Evolutionary conservation across 352 stramenopile genomes (phyloP), one percentile per base, ranked within the genome.

Genomic region (Peronospora destructor): DNA sequence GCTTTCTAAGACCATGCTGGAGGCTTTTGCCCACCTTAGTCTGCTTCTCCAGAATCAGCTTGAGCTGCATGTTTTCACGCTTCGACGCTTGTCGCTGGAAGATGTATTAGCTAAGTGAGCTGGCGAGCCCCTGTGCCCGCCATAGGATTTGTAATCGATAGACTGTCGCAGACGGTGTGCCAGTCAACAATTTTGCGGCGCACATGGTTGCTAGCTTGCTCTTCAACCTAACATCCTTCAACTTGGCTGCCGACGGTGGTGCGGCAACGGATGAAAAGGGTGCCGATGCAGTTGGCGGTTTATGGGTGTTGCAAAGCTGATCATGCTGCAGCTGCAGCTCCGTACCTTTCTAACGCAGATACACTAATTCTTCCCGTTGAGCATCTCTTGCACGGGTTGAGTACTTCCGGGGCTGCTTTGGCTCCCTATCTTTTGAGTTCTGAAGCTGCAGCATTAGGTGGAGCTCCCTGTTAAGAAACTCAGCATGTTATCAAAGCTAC

Each of bases 11-110:
- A 25, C 71, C 61, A 32, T 49, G 61, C 56, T 73, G 62, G 17
- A 75, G 59, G 7, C 53, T 70, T 34, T 71, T 73, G 44, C 54
- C 62, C 49, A 75, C 48, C 51, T 73, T 75, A 49, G 73, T 71
- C 54, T 78, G 65, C 28, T 69, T 68, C 42, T 84, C 68, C 17
- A 82, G 44, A 26, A 76, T 61, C 16, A 67, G 32, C 29, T 69
- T 73, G 0, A 84, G 62, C 16, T 63, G 58, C 35, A 73, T 55
- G 30, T 82, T 79, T 40, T 81, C 68, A 12, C 61, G 54, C 40
- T 77, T 67, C 8, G 54, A 30, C n/a, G n/a, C n/a, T n/a, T 82
- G 68, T 7, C 63, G 54, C 16, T 65, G 50, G 2, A 70, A 70
- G 34, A 84, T 61, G 9, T 76, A 1, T 53, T 56, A 2, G 49